phyloP scores from a whole-genome alignment of 1,284 basidiomycete species.

The Sanghuangporus sanghuang region DNA sequence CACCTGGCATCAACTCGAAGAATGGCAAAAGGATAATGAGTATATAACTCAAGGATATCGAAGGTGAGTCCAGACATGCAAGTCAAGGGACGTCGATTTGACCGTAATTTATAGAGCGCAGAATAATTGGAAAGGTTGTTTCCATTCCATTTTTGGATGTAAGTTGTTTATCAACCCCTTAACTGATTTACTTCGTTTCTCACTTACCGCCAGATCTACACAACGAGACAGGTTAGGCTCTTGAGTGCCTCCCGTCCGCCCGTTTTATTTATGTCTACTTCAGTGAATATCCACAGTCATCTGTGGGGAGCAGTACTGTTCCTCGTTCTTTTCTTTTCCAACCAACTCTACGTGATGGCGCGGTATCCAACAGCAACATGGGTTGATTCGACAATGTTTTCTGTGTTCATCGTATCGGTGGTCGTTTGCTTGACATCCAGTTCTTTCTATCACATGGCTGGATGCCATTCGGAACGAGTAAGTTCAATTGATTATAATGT shows the following conservation, averaged over 20 bases:
- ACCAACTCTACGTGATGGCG: conserved; percentile 43
- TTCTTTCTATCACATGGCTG: conserved; percentile 73
- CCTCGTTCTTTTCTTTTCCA: conserved; percentile 47
- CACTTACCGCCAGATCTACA: conserved; percentile 55
- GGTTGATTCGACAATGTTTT: conserved; percentile 61
- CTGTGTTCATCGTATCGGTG: conserved; percentile 68
- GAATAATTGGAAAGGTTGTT: conserved; percentile 59
- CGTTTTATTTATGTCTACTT: neutral
- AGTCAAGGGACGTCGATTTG: neutral
- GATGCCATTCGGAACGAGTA: conserved; percentile 70
- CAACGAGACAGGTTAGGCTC: conserved; percentile 68
- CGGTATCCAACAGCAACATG: conserved; percentile 49
- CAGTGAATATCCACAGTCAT: conserved; percentile 91
- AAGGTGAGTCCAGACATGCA: conserved; percentile 36
- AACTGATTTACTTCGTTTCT: neutral
- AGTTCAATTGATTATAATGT: too few relatives aligned
- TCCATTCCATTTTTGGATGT: conserved; percentile 71
- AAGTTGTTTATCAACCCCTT: conserved; percentile 29
- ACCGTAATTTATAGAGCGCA: conserved; percentile 44
- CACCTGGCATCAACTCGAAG: conserved; percentile 58
- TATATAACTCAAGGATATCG: conserved; percentile 72
- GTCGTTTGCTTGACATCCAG: conserved; percentile 73
- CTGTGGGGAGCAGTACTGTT: conserved; percentile 74
- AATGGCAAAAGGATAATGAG: conserved; percentile 74
- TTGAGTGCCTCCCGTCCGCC: neutral